Conservation (phyloP, 352 stramenopile genomes). For the Plasmopara muralis region DNA sequence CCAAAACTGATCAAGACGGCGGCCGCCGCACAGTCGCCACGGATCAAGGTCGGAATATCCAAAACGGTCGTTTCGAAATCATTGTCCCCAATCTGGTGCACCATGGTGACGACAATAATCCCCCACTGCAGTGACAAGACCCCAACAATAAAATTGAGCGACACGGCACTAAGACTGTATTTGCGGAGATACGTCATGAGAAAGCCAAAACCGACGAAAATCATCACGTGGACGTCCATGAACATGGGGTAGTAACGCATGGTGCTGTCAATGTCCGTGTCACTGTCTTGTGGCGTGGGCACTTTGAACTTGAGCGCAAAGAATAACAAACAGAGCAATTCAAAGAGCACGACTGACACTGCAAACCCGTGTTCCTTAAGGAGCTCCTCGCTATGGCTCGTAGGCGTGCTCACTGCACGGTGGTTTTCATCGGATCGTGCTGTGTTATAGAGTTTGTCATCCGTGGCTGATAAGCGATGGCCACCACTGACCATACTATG, state of each 20-base stretch:
- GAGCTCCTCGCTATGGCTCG: not conserved
- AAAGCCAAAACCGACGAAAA: slow-evolving; percentile 84
- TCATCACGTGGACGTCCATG: slow-evolving; percentile 82
- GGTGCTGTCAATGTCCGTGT: slow-evolving; percentile 4
- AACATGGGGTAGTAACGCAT: slow-evolving; percentile 35
- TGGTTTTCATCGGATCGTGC: slow-evolving; percentile 10
- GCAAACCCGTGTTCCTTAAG: slow-evolving; percentile 7
- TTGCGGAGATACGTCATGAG: slow-evolving; percentile 85
- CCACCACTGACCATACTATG: no score
- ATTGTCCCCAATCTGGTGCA: slow-evolving; percentile 40
- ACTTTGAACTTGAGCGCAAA: slow-evolving; percentile 19
- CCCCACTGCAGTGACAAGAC: slow-evolving; percentile 62
- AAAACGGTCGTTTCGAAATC: slow-evolving; percentile 41
- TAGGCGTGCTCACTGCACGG: slow-evolving; percentile 5
- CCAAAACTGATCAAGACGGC: slow-evolving; percentile 78
- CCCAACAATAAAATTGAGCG: slow-evolving; percentile 74
- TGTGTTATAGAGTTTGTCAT: slow-evolving; percentile 13
- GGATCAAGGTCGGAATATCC: slow-evolving; percentile 55
- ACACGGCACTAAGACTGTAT: slow-evolving; percentile 72
- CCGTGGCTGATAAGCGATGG: slow-evolving; percentile 5
- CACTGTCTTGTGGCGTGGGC: slow-evolving; percentile 8
- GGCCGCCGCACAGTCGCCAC: slow-evolving; percentile 72
- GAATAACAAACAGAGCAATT: slow-evolving; percentile 14
- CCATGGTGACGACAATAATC: slow-evolving; percentile 58
- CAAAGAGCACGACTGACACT: slow-evolving; percentile 8